A percentile compares a stretch with the other conserved stretches of the same genome.
These are phyloP conservation scores for Clonostachys solani DNA, from an alignment of 2,329 filamentous ascomycete species.

Conservation along the genomic window DNA sequence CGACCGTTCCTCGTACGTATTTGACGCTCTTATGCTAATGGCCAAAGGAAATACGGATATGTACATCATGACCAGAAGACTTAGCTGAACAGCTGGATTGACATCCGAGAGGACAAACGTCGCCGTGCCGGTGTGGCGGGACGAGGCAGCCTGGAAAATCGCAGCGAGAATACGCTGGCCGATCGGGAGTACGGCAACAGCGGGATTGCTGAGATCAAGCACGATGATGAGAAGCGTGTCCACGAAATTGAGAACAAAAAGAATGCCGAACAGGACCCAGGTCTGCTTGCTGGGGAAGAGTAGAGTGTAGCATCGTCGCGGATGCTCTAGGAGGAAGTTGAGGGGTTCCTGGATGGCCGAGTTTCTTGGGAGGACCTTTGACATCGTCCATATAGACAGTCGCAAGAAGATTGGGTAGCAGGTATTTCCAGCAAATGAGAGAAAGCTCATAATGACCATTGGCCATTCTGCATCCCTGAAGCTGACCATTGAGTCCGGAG, in stretches of 20 bases:
- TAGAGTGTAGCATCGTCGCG: slow-evolving; percentile 57
- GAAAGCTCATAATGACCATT: slow-evolving; percentile 40
- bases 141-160: slow-evolving; percentile 52
- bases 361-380: slow-evolving; percentile 34
- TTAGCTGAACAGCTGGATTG: slow-evolving; percentile 51
- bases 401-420: slow-evolving; percentile 55
- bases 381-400: slow-evolving; percentile 52
- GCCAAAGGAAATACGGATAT: slow-evolving; percentile 58
- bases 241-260: slow-evolving; percentile 46
- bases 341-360: slow-evolving; percentile 36
- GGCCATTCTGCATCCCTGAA: slow-evolving; percentile 37
- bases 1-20: slow-evolving; percentile 58
- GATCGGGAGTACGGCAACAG: slow-evolving; percentile 36
- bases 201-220: slow-evolving; percentile 45
- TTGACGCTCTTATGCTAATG: slow-evolving; percentile 56
- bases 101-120: slow-evolving; percentile 44
- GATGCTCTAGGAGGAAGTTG: slow-evolving; percentile 57
- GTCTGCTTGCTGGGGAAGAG: slow-evolving; percentile 58
- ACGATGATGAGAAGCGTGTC: slow-evolving; percentile 51
- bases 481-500: slow-evolving; percentile 47
- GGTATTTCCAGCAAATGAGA: slow-evolving; percentile 49
- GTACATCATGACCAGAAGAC: slow-evolving; percentile 63
- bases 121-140: slow-evolving; percentile 40
- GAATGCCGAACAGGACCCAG: slow-evolving; percentile 48
- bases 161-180: slow-evolving; percentile 48